Evolutionary conservation across 768 basidiomycete species (phyloP).

Genomic region (Trametes villosa): DNA sequence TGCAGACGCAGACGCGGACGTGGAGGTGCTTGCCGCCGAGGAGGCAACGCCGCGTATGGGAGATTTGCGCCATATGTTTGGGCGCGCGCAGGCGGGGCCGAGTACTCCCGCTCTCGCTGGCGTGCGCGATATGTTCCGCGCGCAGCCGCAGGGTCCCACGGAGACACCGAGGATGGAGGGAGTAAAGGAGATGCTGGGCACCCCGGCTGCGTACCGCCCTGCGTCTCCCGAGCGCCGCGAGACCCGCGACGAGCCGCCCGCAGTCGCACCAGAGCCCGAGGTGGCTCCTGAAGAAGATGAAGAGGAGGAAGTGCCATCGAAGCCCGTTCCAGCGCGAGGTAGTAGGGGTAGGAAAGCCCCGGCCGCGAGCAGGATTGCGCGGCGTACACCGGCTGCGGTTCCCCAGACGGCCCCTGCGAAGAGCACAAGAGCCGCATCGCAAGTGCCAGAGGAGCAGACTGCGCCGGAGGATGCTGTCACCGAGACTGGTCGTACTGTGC

Average conservation of each 20-base stretch:
- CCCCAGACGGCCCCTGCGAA: slow-evolving; percentile 16
- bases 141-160: slow-evolving; percentile 1
- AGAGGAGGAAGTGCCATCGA: slow-evolving; percentile 16
- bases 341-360: slow-evolving; percentile 7
- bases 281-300: slow-evolving; percentile 20
- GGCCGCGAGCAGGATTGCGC: slow-evolving; percentile 1
- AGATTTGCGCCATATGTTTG: slow-evolving; percentile 39
- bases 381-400: slow-evolving; percentile 18
- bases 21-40: background rate
- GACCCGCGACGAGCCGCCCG: background rate
- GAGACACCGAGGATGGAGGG: slow-evolving; percentile 43
- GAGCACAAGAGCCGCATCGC: slow-evolving; percentile 19
- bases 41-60: slow-evolving; percentile 37
- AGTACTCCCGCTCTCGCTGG: slow-evolving; percentile 34
- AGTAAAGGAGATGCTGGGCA: slow-evolving; percentile 38
- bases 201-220: slow-evolving; percentile 32
- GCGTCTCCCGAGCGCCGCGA: slow-evolving; percentile 17
- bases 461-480: slow-evolving; percentile 6
- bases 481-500: slow-evolving; percentile 16
- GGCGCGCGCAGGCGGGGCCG: slow-evolving; percentile 17
- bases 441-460: slow-evolving; percentile 13
- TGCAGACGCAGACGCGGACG: slow-evolving; percentile 19
- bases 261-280: background rate
- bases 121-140: slow-evolving; percentile 39
- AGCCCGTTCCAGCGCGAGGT: slow-evolving; percentile 4